Base-by-base conservation (phyloP, 1,139 yeast genomes). In the Taphrina populina region DNA sequence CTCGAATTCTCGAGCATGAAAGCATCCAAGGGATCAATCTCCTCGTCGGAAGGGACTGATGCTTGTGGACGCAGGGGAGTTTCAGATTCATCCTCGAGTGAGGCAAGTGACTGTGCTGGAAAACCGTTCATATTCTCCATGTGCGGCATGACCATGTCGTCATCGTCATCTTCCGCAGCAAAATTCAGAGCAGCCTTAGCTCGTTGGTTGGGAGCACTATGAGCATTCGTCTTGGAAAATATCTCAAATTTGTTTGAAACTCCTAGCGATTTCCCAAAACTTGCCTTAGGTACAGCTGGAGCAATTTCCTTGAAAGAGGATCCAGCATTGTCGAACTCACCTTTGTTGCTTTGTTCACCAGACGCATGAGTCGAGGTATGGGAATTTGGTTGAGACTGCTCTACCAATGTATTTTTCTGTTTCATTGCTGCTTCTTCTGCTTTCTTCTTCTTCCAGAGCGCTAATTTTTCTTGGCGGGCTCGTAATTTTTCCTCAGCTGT, bases 21-120 rank as follows among this genome's bases (percentile, higher is more conserved):
- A 11, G 67, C 68, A 55, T 74, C 77, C 41, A 75, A 59, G 4
- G 76, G 71, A 51, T 71, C 76, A 4, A 61, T 68, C 6, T 66
- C 70, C 7, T 57, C 58, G 5, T 52, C 60, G 13, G 13, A 21
- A 15, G 21, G 29, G 8, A 40, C 21, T 19, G 7, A 10, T 11
- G 20, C 29, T 11, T 10, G 13, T 37, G 32, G n/a, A 37, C 13
- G 39, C 19, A 1, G 19, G 19, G 11, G 17, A 2, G n/a, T n/a
- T n/a, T n/a, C n/a, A n/a, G n/a, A n/a, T n/a, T n/a, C n/a, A n/a
- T n/a, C n/a, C n/a, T n/a, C n/a, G n/a, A n/a, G n/a, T n/a, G n/a
- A n/a, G n/a, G n/a, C n/a, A n/a, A n/a, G n/a, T n/a, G n/a, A n/a
- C n/a, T n/a, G n/a, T n/a, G n/a, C n/a, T n/a, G n/a, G n/a, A 34